phyloP scores from a whole-genome alignment of 768 basidiomycete genomes.

The Termitomyces sp. region DNA sequence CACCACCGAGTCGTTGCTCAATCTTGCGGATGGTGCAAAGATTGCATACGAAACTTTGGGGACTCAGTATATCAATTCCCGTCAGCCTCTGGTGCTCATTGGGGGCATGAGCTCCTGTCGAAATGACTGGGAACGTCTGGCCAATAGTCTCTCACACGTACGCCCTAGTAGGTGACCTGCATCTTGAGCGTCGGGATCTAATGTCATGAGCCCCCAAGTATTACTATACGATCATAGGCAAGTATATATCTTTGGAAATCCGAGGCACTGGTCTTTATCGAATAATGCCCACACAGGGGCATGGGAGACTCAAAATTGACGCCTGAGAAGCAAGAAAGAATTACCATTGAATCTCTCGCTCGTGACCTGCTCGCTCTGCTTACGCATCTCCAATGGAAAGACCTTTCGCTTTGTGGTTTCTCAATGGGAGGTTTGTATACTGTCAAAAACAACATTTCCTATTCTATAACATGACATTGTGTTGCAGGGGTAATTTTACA shows the following conservation, averaged over 20 bases:
- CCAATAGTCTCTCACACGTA: slow-evolving; percentile 23
- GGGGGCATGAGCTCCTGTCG: slow-evolving; percentile 36
- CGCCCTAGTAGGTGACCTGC: slow-evolving; percentile 30
- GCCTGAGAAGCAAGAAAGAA: slow-evolving; percentile 23
- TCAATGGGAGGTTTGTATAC: slow-evolving; percentile 43
- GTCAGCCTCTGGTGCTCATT: slow-evolving; percentile 35
- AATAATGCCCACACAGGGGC: slow-evolving; percentile 23
- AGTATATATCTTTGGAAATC: neutral
- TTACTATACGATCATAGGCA: slow-evolving; percentile 36
- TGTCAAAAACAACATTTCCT: neutral
- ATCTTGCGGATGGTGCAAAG: slow-evolving; percentile 35
- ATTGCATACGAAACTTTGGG: slow-evolving; percentile 38
- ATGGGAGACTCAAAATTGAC: slow-evolving; percentile 40
- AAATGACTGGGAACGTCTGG: slow-evolving; percentile 35
- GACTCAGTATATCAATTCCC: slow-evolving; percentile 21
- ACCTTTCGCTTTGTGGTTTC: slow-evolving; percentile 40
- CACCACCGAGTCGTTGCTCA: slow-evolving; percentile 17
- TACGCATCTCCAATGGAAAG: slow-evolving; percentile 31
- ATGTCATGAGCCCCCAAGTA: slow-evolving; percentile 21
- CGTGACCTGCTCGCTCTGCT: slow-evolving; percentile 37
- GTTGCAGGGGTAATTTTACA: slow-evolving; percentile 34
- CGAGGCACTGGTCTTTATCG: neutral
- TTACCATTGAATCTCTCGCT: slow-evolving; percentile 41
- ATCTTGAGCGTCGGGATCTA: neutral
- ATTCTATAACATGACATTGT: neutral